These are phyloP conservation scores for Stramenopiles sp. DNA, from an alignment of 352 stramenopile species.

Conservation along the genomic window DNA sequence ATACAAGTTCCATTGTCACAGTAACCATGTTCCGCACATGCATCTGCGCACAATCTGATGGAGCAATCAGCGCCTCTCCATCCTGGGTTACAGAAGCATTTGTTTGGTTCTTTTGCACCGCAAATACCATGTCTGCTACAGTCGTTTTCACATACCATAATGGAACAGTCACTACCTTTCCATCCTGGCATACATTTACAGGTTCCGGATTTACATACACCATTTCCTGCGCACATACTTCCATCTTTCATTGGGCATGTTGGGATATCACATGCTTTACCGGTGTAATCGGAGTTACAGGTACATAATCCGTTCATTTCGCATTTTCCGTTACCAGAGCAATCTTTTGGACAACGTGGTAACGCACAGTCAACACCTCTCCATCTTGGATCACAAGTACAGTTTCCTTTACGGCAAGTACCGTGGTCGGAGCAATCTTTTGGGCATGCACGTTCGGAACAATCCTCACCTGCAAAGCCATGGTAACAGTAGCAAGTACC, in stretches of 20 bases:
- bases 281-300: not conserved
- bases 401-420: slow-evolving; percentile 20
- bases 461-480: too few relatives aligned
- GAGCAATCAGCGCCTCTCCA: not conserved
- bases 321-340: not conserved
- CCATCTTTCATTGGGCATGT: not conserved
- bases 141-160: not conserved
- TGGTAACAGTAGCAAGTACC: too few relatives aligned
- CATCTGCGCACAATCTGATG: not conserved
- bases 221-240: not conserved
- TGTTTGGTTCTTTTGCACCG: too few relatives aligned
- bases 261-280: not conserved
- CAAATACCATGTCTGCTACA: too few relatives aligned
- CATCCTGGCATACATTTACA: not conserved
- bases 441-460: slow-evolving; percentile 14
- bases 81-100: not conserved
- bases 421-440: not conserved
- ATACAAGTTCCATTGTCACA: not conserved
- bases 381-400: not conserved
- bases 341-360: not conserved
- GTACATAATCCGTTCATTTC: not conserved
- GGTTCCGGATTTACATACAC: not conserved
- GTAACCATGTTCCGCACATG: not conserved
- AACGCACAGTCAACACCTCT: not conserved
- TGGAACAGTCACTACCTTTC: not conserved